Conservation (phyloP, 352 stramenopile species). For the Pilasporangium apinafurcum region DNA sequence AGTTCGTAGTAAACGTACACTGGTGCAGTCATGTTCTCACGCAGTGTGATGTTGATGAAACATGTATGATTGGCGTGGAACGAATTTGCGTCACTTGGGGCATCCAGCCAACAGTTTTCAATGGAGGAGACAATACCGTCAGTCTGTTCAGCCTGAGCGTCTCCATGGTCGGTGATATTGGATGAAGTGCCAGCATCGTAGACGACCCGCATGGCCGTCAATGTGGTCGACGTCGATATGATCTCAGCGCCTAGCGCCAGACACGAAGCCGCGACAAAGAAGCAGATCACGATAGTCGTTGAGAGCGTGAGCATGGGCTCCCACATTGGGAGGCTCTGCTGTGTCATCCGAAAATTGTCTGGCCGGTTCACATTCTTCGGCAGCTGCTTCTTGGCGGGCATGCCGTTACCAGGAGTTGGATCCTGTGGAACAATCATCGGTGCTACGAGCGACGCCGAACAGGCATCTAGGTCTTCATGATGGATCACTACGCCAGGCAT, state of each 20-base stretch:
- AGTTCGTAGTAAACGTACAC: conserved; percentile 65
- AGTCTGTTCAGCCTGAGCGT: conserved; percentile 13
- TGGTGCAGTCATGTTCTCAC: conserved; percentile 24
- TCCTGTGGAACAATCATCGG: no score
- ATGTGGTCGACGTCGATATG: conserved; percentile 28
- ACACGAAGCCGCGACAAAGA: conserved; percentile 30
- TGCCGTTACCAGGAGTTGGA: no score
- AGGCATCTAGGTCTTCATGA: no score
- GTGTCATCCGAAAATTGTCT: conserved; percentile 41
- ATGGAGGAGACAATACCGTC: conserved; percentile 28
- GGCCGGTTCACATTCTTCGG: conserved; percentile 46
- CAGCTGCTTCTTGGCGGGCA: no score
- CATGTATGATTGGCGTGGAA: conserved; percentile 75
- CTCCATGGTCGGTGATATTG: conserved; percentile 10
- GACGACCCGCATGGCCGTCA: conserved; percentile 53
- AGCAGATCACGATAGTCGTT: conserved; percentile 50
- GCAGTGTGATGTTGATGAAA: conserved; percentile 52
- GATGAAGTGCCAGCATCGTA: conserved; percentile 44
- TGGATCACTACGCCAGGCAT: no score
- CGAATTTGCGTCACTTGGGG: conserved; percentile 32
- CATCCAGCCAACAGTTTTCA: conserved; percentile 45
- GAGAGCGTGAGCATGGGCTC: conserved; percentile 66
- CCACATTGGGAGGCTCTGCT: conserved; percentile 70
- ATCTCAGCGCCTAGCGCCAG: conserved; percentile 44
- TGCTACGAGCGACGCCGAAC: no score